Evolutionary conservation across 2,329 filamentous ascomycete species (phyloP).

Genomic region (Penicillium sp.): DNA sequence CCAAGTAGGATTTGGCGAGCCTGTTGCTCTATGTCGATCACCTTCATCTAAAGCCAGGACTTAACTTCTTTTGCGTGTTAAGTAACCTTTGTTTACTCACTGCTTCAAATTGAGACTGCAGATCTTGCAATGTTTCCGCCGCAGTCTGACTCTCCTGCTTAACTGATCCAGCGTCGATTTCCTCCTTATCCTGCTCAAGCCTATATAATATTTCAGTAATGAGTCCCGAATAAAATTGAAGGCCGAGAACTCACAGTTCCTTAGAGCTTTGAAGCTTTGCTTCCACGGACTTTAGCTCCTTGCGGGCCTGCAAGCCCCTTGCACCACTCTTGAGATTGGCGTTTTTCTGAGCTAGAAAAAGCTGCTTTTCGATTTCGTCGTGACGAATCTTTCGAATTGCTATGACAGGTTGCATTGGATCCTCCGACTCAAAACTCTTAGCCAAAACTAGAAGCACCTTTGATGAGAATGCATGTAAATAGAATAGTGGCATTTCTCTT

Average conservation of each 20-base stretch:
- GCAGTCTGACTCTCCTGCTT: conserved; percentile 72
- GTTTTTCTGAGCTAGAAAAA: conserved; percentile 74
- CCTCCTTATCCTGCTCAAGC: conserved; percentile 58
- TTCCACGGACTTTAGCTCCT: conserved; percentile 72
- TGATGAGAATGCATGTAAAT: not conserved
- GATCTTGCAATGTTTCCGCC: conserved; percentile 69
- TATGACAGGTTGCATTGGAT: conserved; percentile 63
- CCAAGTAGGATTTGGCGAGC: conserved; percentile 71
- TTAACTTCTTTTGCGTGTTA: not conserved
- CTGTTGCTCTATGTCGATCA: conserved; percentile 67
- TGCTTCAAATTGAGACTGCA: conserved; percentile 71
- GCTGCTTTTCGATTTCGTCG: conserved; percentile 63
- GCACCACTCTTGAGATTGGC: conserved; percentile 75
- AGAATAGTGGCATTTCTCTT: conserved; percentile 23
- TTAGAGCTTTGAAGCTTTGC: conserved; percentile 66
- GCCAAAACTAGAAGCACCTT: conserved; percentile 55
- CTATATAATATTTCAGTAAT: conserved; percentile 24
- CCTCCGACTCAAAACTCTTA: conserved; percentile 62
- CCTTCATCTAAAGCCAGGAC: conserved; percentile 49
- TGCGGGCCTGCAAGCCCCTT: conserved; percentile 76
- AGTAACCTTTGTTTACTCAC: conserved; percentile 37
- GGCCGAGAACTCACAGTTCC: conserved; percentile 49
- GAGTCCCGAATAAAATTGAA: not conserved
- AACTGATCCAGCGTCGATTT: conserved; percentile 62
- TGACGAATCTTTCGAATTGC: conserved; percentile 67